Evolutionary conservation across 176 grass and related monocot genomes (phyloP).

Genomic region (Poa annua): DNA sequence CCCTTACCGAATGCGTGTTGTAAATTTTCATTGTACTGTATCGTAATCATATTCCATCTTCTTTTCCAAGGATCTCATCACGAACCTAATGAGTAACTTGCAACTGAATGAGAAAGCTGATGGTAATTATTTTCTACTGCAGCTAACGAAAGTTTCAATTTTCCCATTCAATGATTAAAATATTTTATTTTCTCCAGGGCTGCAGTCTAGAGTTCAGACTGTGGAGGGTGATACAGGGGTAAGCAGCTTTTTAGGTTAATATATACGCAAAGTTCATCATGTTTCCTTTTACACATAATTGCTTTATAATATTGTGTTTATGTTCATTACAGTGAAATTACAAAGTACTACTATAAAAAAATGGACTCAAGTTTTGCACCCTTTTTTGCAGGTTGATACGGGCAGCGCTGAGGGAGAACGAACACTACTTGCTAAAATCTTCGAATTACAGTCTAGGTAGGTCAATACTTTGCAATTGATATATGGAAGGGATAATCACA

Average conservation of each 20-base stretch:
- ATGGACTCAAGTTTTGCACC: neutral
- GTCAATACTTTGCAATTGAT: constrained; percentile 16
- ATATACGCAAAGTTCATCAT: constrained; percentile 1
- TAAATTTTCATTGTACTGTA: constrained; percentile 2
- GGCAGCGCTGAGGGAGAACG: constrained; percentile 61
- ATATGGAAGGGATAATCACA: constrained; percentile 15
- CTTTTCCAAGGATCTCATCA: constrained; percentile 72
- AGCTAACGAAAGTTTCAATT: constrained; percentile 20
- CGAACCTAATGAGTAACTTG: constrained; percentile 75
- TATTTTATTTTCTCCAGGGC: constrained; percentile 47
- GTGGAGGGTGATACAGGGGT: constrained; percentile 50
- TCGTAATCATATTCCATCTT: constrained; percentile 4
- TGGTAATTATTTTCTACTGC: constrained; percentile 47
- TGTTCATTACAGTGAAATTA: neutral
- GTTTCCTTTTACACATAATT: neutral
- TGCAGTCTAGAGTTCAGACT: constrained; percentile 42
- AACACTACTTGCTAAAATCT: constrained; percentile 78
- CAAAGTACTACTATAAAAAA: neutral
- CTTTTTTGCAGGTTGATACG: constrained; percentile 60
- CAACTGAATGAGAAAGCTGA: constrained; percentile 73
- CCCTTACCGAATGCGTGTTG: constrained; percentile 2
- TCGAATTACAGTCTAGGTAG: constrained; percentile 89
- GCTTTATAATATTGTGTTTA: neutral
- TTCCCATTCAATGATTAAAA: constrained; percentile 15
- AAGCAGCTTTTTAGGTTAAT: constrained; percentile 38